Evolutionary conservation across 306 rosid genomes (phyloP).

Genomic region (Inga oerstediana): DNA sequence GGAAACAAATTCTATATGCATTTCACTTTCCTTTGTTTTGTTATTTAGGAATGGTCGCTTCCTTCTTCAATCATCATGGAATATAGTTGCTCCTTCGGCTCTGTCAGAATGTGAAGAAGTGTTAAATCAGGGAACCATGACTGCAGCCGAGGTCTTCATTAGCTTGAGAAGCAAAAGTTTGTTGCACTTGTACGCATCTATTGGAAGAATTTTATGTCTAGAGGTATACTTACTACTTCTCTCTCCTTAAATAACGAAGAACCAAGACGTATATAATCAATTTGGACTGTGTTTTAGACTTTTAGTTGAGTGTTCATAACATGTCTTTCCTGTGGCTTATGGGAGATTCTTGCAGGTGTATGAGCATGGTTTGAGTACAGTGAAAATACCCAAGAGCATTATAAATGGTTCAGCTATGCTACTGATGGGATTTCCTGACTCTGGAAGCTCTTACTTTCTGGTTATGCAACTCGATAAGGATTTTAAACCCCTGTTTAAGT

Average conservation of each 20-base stretch:
- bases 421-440: constrained; percentile 94
- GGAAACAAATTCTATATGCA: constrained; percentile 1
- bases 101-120: constrained; percentile 91
- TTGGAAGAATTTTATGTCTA: constrained; percentile 88
- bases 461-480: constrained; percentile 91
- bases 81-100: constrained; percentile 60
- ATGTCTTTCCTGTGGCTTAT: constrained; percentile 23
- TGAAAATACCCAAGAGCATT: constrained; percentile 75
- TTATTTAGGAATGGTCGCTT: constrained; percentile 87
- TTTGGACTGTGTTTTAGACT: constrained; percentile 36
- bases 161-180: constrained; percentile 91
- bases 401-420: constrained; percentile 72
- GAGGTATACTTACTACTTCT: constrained; percentile 59
- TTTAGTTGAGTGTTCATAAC: constrained; percentile 17
- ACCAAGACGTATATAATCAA: neutral
- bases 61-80: constrained; percentile 83
- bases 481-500: constrained; percentile 83
- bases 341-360: constrained; percentile 66
- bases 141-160: constrained; percentile 83
- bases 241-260: neutral
- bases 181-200: constrained; percentile 90
- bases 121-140: constrained; percentile 86
- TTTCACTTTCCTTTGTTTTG: constrained; percentile 15
- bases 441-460: constrained; percentile 85
- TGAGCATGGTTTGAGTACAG: constrained; percentile 75